Evolutionary conservation across 805 yeast genomes (phyloP).

Genomic region (Cyberlindnera subsufficiens): DNA sequence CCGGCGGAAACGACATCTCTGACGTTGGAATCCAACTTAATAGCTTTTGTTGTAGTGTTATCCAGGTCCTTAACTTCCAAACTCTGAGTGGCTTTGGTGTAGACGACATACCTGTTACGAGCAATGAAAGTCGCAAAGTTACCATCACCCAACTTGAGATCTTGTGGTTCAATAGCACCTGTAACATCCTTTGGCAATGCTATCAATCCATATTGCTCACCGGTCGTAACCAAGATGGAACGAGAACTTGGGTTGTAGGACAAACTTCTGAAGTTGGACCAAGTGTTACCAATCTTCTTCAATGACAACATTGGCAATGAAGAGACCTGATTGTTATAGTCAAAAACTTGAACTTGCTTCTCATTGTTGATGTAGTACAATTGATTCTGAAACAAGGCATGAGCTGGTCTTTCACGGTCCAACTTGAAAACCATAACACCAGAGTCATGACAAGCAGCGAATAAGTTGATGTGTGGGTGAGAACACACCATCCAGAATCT

Average conservation of each 20-base stretch:
- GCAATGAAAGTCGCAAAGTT: slow-evolving; percentile 87
- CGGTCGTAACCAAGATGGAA: slow-evolving; percentile 76
- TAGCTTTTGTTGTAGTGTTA: slow-evolving; percentile 75
- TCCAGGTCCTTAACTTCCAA: slow-evolving; percentile 80
- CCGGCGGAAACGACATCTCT: slow-evolving; percentile 72
- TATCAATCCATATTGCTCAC: slow-evolving; percentile 69
- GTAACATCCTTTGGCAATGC: slow-evolving; percentile 79
- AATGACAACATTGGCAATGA: slow-evolving; percentile 78
- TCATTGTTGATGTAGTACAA: slow-evolving; percentile 75
- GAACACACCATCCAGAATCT: slow-evolving; percentile 90
- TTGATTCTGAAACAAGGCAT: slow-evolving; percentile 62
- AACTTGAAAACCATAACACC: slow-evolving; percentile 98
- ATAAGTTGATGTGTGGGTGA: slow-evolving; percentile 86
- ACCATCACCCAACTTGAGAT: slow-evolving; percentile 73
- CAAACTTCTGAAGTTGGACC: slow-evolving; percentile 79
- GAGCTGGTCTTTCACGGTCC: slow-evolving; percentile 97
- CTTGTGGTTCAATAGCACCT: slow-evolving; percentile 93
- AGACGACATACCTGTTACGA: slow-evolving; percentile 88
- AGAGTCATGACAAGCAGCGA: slow-evolving; percentile 94
- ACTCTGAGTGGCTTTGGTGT: slow-evolving; percentile 54
- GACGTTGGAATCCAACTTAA: slow-evolving; percentile 62
- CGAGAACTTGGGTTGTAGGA: slow-evolving; percentile 92
- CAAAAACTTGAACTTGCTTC: slow-evolving; percentile 79
- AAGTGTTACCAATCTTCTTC: slow-evolving; percentile 77
- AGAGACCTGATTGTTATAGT: slow-evolving; percentile 55